Evolutionary conservation across 495 filamentous ascomycete genomes (phyloP).

Genomic region (Daldinia childiae): DNA sequence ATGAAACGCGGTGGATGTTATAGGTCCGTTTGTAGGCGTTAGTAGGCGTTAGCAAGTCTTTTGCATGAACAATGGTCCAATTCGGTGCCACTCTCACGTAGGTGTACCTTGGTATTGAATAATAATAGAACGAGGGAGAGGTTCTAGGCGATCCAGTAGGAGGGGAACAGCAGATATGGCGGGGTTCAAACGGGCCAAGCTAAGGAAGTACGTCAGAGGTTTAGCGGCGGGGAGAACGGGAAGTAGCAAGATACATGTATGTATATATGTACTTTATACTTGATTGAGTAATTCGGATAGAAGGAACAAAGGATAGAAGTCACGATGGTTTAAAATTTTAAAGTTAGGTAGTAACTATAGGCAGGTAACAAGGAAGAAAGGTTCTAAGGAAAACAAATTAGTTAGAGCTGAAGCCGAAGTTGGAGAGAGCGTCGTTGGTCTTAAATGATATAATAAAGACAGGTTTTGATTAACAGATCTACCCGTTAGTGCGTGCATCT

Average conservation of each 20-base stretch:
- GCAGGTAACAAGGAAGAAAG: background rate
- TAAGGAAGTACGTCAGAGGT: constrained; percentile 16
- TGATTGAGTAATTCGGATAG: background rate
- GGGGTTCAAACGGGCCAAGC: constrained; percentile 17
- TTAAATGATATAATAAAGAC: constrained; percentile 1
- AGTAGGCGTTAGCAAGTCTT: background rate
- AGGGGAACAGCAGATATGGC: constrained; percentile 20
- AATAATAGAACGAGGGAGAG: constrained; percentile 29
- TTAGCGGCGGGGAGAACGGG: constrained; percentile 13
- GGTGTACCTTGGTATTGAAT: constrained; percentile 7
- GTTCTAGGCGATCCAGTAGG: constrained; percentile 35
- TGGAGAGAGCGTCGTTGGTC: background rate
- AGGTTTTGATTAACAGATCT: constrained; percentile 19
- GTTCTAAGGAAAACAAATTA: background rate
- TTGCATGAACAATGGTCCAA: constrained; percentile 20
- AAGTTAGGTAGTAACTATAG: background rate
- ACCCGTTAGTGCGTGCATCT: background rate
- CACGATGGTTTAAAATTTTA: constrained; percentile 1
- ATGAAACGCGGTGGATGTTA: constrained; percentile 36
- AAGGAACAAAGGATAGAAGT: background rate
- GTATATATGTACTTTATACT: background rate
- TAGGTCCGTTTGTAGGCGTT: constrained; percentile 29
- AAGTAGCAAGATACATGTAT: background rate
- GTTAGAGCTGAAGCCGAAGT: background rate
- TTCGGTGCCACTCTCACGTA: constrained; percentile 7